Evolutionary conservation across 352 stramenopile species (phyloP).

Genomic region (Pelagophyceae sp.): DNA sequence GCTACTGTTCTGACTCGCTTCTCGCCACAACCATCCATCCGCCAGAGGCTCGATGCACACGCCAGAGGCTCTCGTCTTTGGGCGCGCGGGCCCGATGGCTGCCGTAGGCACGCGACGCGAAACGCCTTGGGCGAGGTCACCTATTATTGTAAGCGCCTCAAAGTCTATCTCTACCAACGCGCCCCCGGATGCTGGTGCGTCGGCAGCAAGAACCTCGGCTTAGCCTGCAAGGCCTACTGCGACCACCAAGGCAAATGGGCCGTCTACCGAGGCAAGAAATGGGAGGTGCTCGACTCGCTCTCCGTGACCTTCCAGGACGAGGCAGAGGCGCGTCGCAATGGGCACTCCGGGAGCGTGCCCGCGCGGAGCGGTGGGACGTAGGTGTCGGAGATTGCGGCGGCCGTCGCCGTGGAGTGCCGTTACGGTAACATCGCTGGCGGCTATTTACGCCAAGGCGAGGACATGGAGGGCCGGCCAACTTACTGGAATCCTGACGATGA

Average conservation of each 20-base stretch:
- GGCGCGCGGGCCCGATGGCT: too few species aligned
- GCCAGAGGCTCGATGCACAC: too few species aligned
- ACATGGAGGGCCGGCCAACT: neutral
- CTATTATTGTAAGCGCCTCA: neutral
- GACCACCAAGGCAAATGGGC: neutral
- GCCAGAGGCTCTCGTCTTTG: too few species aligned
- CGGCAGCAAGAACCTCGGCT: neutral
- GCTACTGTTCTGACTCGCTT: too few species aligned
- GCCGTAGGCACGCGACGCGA: too few species aligned
- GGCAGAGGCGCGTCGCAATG: neutral
- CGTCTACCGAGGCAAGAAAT: neutral
- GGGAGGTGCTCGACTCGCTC: neutral
- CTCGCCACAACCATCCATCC: too few species aligned
- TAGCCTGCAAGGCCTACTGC: neutral
- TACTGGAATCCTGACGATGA: neutral
- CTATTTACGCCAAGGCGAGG: neutral
- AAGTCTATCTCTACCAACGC: neutral
- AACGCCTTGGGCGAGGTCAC: too few species aligned
- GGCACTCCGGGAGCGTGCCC: too few species aligned
- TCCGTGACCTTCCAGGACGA: neutral
- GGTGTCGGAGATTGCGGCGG: too few species aligned
- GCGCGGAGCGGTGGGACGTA: too few species aligned
- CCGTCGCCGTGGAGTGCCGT: neutral
- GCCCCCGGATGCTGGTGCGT: neutral
- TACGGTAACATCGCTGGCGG: conserved; percentile 4